Evolutionary conservation across 768 basidiomycete genomes (phyloP).

Genomic region (Scleroderma citrinum): DNA sequence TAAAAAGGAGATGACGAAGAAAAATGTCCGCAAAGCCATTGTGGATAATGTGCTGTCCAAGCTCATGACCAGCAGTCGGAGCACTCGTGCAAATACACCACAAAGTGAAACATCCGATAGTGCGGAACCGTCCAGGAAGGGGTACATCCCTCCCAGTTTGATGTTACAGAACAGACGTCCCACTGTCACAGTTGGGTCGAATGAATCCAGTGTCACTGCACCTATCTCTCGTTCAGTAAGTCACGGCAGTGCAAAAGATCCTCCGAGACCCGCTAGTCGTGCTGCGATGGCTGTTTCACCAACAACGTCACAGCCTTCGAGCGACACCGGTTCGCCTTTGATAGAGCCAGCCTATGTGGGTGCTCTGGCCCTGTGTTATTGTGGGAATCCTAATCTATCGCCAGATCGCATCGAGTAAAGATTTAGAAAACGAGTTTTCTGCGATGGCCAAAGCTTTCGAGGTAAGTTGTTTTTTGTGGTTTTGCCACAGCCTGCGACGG

Average conservation of each 20-base stretch:
- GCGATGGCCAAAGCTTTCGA: constrained; percentile 78
- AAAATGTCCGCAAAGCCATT: constrained; percentile 81
- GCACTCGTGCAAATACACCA: constrained; percentile 36
- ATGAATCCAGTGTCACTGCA: constrained; percentile 20
- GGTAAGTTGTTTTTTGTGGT: constrained; percentile 34
- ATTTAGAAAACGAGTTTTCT: constrained; percentile 82
- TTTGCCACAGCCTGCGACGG: constrained; percentile 1
- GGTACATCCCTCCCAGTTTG: constrained; percentile 74
- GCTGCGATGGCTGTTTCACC: constrained; percentile 40
- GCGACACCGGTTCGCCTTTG: constrained; percentile 34
- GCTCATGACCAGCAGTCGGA: constrained; percentile 43
- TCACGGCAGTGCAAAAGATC: constrained; percentile 43
- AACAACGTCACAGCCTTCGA: constrained; percentile 36
- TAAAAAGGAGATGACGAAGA: constrained; percentile 86
- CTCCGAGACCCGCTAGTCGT: constrained; percentile 56
- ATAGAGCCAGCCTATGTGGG: constrained; percentile 68
- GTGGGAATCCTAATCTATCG: not conserved
- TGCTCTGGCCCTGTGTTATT: constrained; percentile 2
- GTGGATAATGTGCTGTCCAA: constrained; percentile 72
- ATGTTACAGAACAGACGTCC: constrained; percentile 50
- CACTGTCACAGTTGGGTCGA: constrained; percentile 27
- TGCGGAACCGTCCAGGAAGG: constrained; percentile 34
- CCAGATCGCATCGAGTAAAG: constrained; percentile 78
- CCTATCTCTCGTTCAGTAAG: constrained; percentile 41
- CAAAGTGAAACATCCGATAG: constrained; percentile 61